Conservation (phyloP, 257 asterid species). For the Phtheirospermum japonicum region DNA sequence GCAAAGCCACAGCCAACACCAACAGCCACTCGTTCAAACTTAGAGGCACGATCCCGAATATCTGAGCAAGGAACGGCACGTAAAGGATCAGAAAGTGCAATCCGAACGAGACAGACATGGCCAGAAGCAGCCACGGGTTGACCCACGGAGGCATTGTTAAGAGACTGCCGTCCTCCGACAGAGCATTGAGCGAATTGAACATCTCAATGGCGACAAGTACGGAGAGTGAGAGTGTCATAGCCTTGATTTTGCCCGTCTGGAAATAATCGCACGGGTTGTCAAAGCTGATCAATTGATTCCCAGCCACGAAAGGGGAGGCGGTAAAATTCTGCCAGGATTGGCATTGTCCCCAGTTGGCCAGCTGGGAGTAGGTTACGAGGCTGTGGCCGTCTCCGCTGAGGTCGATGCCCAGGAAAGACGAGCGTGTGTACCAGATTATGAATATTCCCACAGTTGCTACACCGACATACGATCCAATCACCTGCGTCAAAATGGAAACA, state of each 20-base stretch:
- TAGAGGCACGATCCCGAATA: constrained; percentile 93
- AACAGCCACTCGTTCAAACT: constrained; percentile 86
- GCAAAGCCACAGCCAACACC: constrained; percentile 74
- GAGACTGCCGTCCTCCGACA: constrained; percentile 94
- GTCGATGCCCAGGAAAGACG: constrained; percentile 92
- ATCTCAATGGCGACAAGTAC: constrained; percentile 94
- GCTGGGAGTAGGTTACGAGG: constrained; percentile 83
- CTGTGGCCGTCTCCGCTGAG: constrained; percentile 87
- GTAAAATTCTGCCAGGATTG: constrained; percentile 75
- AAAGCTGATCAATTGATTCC: constrained; percentile 47
- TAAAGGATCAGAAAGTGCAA: constrained; percentile 90
- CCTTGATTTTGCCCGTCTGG: constrained; percentile 85
- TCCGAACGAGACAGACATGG: constrained; percentile 92
- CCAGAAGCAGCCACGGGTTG: constrained; percentile 93
- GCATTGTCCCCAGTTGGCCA: constrained; percentile 94
- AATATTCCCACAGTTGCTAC: constrained; percentile 91
- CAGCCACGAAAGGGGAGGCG: constrained; percentile 86
- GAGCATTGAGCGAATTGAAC: constrained; percentile 94
- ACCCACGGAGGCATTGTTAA: constrained; percentile 98
- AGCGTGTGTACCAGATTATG: constrained; percentile 81
- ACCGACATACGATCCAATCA: constrained; percentile 88
- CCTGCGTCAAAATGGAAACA: constrained; percentile 40
- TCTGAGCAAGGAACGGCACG: constrained; percentile 87
- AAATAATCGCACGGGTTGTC: constrained; percentile 89
- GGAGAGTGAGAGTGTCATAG: constrained; percentile 93